phyloP scores from a whole-genome alignment of 129 eudicot genomes.

The Pseudognaphalium luteoalbum region DNA sequence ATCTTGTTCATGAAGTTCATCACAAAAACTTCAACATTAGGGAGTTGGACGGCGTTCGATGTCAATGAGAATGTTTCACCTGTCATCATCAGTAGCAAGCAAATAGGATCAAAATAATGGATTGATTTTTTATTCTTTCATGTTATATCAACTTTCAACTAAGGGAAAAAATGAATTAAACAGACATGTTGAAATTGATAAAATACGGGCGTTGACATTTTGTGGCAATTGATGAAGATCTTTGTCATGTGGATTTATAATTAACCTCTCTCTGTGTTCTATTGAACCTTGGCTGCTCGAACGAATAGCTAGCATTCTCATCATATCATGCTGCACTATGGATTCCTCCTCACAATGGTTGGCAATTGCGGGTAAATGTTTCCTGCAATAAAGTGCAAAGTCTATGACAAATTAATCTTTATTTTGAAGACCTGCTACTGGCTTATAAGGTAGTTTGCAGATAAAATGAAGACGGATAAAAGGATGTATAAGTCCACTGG shows the following conservation, averaged over 20 bases:
- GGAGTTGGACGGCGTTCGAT: conserved; percentile 38
- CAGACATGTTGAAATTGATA: conserved; percentile 47
- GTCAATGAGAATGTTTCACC: conserved; percentile 33
- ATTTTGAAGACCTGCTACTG: no score
- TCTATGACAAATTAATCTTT: neutral
- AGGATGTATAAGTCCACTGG: no score
- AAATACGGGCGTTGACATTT: conserved; percentile 24
- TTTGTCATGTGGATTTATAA: conserved; percentile 31
- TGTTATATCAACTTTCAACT: neutral
- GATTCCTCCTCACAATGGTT: conserved; percentile 35
- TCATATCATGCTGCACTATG: conserved; percentile 41
- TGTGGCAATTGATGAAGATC: conserved; percentile 27
- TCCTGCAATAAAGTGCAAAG: conserved; percentile 26
- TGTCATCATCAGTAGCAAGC: neutral
- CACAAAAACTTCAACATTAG: conserved; percentile 42
- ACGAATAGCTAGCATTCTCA: conserved; percentile 44
- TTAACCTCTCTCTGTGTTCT: conserved; percentile 32
- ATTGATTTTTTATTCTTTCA: neutral
- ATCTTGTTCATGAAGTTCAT: conserved; percentile 32
- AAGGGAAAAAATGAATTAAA: neutral
- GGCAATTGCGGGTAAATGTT: conserved; percentile 18
- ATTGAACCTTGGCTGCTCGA: conserved; percentile 29
- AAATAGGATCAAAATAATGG: neutral
- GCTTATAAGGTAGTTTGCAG: no score
- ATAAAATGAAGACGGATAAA: no score